Evolutionary conservation across 148 eudicot species (phyloP), one percentile per base, ranked within the genome.

Genomic region (Gaultheria prostrata): DNA sequence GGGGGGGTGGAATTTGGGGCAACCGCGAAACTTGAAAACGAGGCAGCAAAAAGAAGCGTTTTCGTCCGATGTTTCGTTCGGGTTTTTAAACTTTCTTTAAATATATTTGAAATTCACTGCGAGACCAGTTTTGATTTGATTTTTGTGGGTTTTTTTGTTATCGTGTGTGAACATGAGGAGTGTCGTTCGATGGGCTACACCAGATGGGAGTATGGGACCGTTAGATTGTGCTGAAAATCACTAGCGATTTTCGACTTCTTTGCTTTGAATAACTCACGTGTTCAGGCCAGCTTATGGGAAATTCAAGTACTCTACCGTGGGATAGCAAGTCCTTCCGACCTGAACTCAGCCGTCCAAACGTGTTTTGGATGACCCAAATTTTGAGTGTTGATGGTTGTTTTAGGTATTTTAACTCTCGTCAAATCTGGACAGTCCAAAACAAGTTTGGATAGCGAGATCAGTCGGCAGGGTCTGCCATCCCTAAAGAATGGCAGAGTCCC

Each of bases 11-110:
- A 59, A 51, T 33, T 81, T 39, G 87, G 85, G 87, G 81, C 70
- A 82, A 82, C 85, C 87, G 87, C 85, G 87, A 85, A 85, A 85
- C 82, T 85, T 82, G 82, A 86, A 86, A 82, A 82, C 83, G 45
- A 78, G 35, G 72, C 35, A 67, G 35, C 48, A 33, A 48, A 28
- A 78, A 21, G 54, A 77, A 30, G 54, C 56, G 54, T 51, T 54
- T 78, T 32, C 35, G 57, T 76, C 21, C 14, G 79, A 48, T 6
- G n/a, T 30, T 50, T 51, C 54, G 4, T 32, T 39, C 43, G 43
- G 43, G 43, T 39, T 33, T 78, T 78, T 15, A 32, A 78, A 53
- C 65, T 53, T 49, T 51, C 50, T 51, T 49, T 30, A 78, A 32
- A 30, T 12, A 67, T 78, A 78, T 78, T 78, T 78, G 80, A 78